Conservation (phyloP, 257 asterid species). For the Paraleonurus japonicus region DNA sequence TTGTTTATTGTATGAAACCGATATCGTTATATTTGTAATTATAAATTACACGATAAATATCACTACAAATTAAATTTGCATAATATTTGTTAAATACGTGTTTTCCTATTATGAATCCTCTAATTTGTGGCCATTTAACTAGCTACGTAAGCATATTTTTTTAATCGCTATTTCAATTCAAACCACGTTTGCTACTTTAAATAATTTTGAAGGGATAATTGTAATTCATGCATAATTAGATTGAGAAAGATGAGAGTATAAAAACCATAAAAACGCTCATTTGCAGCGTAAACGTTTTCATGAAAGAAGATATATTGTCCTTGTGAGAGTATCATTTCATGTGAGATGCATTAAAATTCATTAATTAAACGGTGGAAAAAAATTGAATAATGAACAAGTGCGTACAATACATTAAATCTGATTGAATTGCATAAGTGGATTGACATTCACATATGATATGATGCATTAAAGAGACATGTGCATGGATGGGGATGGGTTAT, state of each 20-base stretch:
- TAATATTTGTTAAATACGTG: too few relatives aligned
- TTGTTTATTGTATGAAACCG: too few relatives aligned
- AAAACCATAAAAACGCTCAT: background rate
- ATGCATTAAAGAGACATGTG: background rate
- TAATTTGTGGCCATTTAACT: background rate
- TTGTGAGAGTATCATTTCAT: too few relatives aligned
- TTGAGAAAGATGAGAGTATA: background rate
- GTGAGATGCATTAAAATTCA: too few relatives aligned
- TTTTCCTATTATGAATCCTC: background rate
- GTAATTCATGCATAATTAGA: background rate
- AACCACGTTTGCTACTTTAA: too few relatives aligned
- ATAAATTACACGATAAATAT: too few relatives aligned
- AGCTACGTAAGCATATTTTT: background rate
- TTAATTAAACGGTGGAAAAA: too few relatives aligned
- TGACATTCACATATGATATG: background rate
- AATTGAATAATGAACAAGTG: too few relatives aligned
- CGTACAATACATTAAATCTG: too few relatives aligned
- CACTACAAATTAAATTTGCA: too few relatives aligned
- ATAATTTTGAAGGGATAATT: background rate
- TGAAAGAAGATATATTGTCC: background rate
- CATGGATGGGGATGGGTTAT: background rate
- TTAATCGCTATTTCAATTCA: background rate
- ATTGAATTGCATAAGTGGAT: too few relatives aligned
- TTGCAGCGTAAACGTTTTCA: background rate
- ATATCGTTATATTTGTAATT: too few relatives aligned